phyloP scores from a whole-genome alignment of 352 stramenopile species.

The Thalassiosira allenii region DNA sequence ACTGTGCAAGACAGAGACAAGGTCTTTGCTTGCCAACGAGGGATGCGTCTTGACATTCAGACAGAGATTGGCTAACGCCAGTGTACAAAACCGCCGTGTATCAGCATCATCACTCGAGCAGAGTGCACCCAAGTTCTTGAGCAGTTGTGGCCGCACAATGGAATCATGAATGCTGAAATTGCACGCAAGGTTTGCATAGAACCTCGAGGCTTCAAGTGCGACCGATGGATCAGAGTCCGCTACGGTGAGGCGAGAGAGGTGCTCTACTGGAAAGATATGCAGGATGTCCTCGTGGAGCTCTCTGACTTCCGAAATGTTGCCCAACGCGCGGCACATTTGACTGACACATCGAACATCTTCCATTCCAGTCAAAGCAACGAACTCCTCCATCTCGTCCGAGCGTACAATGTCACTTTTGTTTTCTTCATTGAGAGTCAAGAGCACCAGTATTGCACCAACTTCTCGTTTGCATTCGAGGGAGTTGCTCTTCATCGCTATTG shows the following conservation, averaged over 20 bases:
- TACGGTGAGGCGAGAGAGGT: slow-evolving; percentile 42
- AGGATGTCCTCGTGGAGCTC: slow-evolving; percentile 90
- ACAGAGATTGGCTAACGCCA: slow-evolving; percentile 92
- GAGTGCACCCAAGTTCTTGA: slow-evolving; percentile 86
- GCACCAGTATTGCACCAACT: slow-evolving; percentile 90
- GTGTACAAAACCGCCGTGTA: slow-evolving; percentile 88
- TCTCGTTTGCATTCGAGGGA: slow-evolving; percentile 89
- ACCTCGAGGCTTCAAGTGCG: slow-evolving; percentile 77
- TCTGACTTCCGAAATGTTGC: slow-evolving; percentile 93
- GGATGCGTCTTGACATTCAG: slow-evolving; percentile 88
- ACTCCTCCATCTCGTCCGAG: slow-evolving; percentile 79
- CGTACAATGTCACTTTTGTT: slow-evolving; percentile 93
- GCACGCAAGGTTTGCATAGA: slow-evolving; percentile 80
- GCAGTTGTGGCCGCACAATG: slow-evolving; percentile 87
- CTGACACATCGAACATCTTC: slow-evolving; percentile 81
- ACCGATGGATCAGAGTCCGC: slow-evolving; percentile 35
- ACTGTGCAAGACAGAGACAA: slow-evolving; percentile 35
- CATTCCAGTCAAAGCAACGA: slow-evolving; percentile 90
- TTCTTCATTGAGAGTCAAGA: slow-evolving; percentile 92
- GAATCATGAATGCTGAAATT: slow-evolving; percentile 91
- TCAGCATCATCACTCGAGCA: slow-evolving; percentile 84
- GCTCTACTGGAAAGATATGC: slow-evolving; percentile 58
- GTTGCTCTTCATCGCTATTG: slow-evolving; percentile 88
- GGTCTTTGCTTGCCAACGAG: slow-evolving; percentile 32
- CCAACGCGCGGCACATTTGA: slow-evolving; percentile 86